Evolutionary conservation across 345 rosid species (phyloP).

Genomic region (Atalantia buxifolia): DNA sequence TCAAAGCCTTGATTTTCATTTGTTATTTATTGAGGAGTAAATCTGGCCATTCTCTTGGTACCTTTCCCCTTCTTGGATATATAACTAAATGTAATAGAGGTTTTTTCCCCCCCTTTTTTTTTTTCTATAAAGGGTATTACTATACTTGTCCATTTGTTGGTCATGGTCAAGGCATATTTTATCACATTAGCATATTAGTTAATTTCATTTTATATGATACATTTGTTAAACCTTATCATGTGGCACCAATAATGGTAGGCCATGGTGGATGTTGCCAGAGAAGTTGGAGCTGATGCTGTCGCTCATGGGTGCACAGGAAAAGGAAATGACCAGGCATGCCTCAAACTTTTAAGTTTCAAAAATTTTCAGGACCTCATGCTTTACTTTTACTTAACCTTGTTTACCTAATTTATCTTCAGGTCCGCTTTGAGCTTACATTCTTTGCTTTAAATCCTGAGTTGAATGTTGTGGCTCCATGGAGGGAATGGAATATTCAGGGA

Average conservation of each 20-base stretch:
- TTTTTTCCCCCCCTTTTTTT: not conserved
- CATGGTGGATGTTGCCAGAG: constrained; percentile 96
- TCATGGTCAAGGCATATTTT: not conserved
- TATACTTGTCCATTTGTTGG: too few relatives aligned
- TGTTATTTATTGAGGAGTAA: not conserved
- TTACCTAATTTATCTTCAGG: constrained; percentile 38
- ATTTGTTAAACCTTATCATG: not conserved
- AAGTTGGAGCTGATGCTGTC: constrained; percentile 98
- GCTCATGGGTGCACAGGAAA: constrained; percentile 98
- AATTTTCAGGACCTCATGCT: not conserved
- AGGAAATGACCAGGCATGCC: constrained; percentile 94
- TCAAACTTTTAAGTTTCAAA: not conserved
- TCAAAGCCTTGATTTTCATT: not conserved
- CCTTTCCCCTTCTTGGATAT: not conserved
- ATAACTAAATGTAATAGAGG: not conserved
- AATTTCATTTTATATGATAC: not conserved
- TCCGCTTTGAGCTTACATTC: constrained; percentile 95
- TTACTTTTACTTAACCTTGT: constrained; percentile 6
- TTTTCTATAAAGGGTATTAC: not conserved
- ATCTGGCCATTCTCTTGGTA: not conserved
- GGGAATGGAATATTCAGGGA: constrained; percentile 95
- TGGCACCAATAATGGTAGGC: constrained; percentile 48
- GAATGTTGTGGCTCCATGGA: constrained; percentile 95
- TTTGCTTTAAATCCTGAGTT: constrained; percentile 89
- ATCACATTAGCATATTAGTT: not conserved